Percentiles rank a stretch among this genome's conserved stretches.
phyloP scores from a whole-genome alignment of 2,329 filamentous ascomycete genomes.

The Aspergillus amoenus region DNA sequence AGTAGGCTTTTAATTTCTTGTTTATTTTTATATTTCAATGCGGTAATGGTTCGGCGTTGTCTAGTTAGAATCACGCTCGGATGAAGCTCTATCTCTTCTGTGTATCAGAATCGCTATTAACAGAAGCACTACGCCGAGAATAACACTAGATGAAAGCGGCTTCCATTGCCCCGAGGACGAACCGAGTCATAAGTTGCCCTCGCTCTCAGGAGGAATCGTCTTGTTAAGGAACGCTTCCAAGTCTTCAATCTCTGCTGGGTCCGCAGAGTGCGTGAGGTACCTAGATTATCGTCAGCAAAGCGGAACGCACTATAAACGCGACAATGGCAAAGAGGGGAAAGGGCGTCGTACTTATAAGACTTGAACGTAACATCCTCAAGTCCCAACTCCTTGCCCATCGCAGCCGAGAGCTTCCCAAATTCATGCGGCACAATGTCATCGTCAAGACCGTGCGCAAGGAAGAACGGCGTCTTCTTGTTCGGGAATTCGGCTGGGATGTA shows the following conservation, averaged over 20 bases:
- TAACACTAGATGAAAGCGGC: constrained; percentile 18
- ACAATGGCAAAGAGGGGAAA: background rate
- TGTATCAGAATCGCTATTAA: constrained; percentile 23
- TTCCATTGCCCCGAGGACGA: constrained; percentile 5
- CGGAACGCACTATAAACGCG: background rate
- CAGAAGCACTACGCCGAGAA: constrained; percentile 27
- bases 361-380: constrained; percentile 70
- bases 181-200: constrained; percentile 33
- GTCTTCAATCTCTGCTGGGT: constrained; percentile 76
- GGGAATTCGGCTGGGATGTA: constrained; percentile 55
- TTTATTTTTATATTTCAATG: background rate
- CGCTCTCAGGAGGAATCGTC: constrained; percentile 51
- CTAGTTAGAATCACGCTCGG: constrained; percentile 9
- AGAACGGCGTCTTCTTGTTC: constrained; percentile 77
- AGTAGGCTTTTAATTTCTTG: background rate
- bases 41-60: background rate
- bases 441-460: constrained; percentile 81
- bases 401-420: constrained; percentile 67
- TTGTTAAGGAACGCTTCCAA: constrained; percentile 65
- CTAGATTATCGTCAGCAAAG: constrained; percentile 40
- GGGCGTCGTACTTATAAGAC: constrained; percentile 64
- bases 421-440: constrained; percentile 71
- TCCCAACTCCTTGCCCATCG: constrained; percentile 67
- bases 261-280: constrained; percentile 72
- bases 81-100: constrained; percentile 12